Evolutionary conservation across 345 rosid genomes (phyloP), one percentile per base, ranked within the genome.

Genomic region (Aquilaria malaccensis): DNA sequence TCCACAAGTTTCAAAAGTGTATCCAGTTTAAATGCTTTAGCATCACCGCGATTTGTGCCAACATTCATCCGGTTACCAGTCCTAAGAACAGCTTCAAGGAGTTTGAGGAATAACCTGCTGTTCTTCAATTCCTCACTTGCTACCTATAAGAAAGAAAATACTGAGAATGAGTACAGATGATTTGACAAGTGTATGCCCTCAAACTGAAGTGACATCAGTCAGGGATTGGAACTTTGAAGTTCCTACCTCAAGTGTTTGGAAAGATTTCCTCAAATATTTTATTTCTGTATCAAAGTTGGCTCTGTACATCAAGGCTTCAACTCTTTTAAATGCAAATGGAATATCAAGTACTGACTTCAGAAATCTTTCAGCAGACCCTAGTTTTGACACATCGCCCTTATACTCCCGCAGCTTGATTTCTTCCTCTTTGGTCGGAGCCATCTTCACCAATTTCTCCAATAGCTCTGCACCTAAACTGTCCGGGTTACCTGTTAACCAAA

Each of bases 391-490:
- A 52, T 88, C 97, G 31, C 95, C 92, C 11, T 52, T 71, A 77
- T 88, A 88, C 32, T 86, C 96, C 72, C 87, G 76, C 31, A 90
- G 99, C 76, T 86, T 94, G 61, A 90, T 88, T 74, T 90, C 97
- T 82, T 94, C 99, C 76, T 90, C 96, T 74, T 87, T 94, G 3
- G 99, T 90, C 30, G 97, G 99, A 70, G 99, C 97, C 99, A 94
- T 94, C 71, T 90, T 94, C 52, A 88, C 96, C 61, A 90, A 77
- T 50, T 95, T 94, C 76, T 94, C 99, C 65, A 94, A 77, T 72
- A 94, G 97, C 75, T 94, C 97, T 30, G 86, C 76, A 60, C 93
- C 96, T 74, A 90, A 79, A 73, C 95, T 80, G 62, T 94, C 96
- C 0, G 92, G 91, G 72, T 85, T 84, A 54, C 97, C 99, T 94